Evolutionary conservation across 352 stramenopile genomes (phyloP).

Genomic region (Pilasporangium apinafurcum): DNA sequence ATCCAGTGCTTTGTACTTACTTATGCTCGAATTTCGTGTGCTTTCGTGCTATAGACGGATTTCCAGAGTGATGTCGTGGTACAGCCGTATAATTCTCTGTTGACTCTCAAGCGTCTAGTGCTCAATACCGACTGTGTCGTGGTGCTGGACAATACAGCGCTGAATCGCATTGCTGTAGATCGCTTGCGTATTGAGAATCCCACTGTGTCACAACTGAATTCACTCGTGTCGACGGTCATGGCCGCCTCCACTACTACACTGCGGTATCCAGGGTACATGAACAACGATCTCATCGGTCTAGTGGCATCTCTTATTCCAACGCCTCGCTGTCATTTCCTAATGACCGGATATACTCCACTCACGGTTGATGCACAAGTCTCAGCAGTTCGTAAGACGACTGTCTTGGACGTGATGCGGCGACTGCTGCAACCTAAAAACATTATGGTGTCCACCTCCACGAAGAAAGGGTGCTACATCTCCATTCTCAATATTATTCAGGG

Average conservation of each 20-base stretch:
- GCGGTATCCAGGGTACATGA: slow-evolving; percentile 98
- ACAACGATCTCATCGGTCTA: slow-evolving; percentile 99
- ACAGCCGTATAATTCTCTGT: slow-evolving; percentile 99
- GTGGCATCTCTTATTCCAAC: slow-evolving; percentile 98
- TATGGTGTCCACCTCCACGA: slow-evolving; percentile 97
- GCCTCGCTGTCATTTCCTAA: slow-evolving; percentile 98
- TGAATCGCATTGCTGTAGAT: slow-evolving; percentile 96
- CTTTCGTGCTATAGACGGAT: slow-evolving; percentile 34
- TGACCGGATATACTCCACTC: slow-evolving; percentile 99
- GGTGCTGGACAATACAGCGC: slow-evolving; percentile 98
- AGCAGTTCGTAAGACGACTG: slow-evolving; percentile 97
- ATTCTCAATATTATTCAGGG: slow-evolving; percentile 99
- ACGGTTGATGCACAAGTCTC: slow-evolving; percentile 89
- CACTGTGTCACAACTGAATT: slow-evolving; percentile 96
- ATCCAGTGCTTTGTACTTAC: too few relatives aligned
- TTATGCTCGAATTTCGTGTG: too few relatives aligned
- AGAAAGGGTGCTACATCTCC: slow-evolving; percentile 98
- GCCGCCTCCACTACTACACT: slow-evolving; percentile 97
- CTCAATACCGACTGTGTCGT: slow-evolving; percentile 98
- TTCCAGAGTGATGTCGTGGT: slow-evolving; percentile 97
- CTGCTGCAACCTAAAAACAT: slow-evolving; percentile 97
- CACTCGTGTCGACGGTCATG: slow-evolving; percentile 99
- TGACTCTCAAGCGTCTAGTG: slow-evolving; percentile 97
- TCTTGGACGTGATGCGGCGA: slow-evolving; percentile 98
- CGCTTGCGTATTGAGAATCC: slow-evolving; percentile 95